phyloP scores from a whole-genome alignment of 306 rosid species.

The Trifolium repens region DNA sequence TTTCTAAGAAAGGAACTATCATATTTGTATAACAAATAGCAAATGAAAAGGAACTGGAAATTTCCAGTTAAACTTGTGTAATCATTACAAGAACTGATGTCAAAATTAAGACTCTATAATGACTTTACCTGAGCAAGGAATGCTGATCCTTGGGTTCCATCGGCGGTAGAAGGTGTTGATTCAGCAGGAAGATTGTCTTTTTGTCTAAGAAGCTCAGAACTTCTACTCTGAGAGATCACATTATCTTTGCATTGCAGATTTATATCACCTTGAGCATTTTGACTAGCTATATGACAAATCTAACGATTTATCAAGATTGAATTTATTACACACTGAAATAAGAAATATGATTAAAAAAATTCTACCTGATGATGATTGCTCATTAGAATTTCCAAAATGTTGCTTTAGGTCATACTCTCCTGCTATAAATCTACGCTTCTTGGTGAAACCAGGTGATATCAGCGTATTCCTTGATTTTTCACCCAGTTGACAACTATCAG shows the following conservation, averaged over 20 bases:
- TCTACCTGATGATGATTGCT: constrained; percentile 51
- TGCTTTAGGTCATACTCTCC: constrained; percentile 54
- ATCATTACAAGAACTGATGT: constrained; percentile 29
- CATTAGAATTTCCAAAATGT: constrained; percentile 45
- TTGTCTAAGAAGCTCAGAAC: constrained; percentile 46
- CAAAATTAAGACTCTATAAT: constrained; percentile 35
- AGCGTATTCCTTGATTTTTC: constrained; percentile 48
- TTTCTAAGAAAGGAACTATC: constrained; percentile 7
- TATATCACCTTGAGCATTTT: constrained; percentile 52
- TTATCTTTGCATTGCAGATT: constrained; percentile 45
- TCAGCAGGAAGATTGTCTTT: constrained; percentile 44
- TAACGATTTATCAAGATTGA: constrained; percentile 48
- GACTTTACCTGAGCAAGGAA: constrained; percentile 81
- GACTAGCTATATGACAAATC: constrained; percentile 46
- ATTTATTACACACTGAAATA: constrained; percentile 38
- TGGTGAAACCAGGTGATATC: constrained; percentile 56
- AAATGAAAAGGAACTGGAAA: constrained; percentile 31
- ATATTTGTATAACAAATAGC: constrained; percentile 1
- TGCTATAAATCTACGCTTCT: constrained; percentile 67
- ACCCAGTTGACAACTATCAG: constrained; percentile 49
- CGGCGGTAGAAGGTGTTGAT: constrained; percentile 47
- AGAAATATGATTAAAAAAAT: constrained; percentile 33
- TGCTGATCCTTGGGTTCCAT: constrained; percentile 72
- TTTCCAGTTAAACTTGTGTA: constrained; percentile 17
- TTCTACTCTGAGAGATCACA: constrained; percentile 42